These are phyloP conservation scores for Helotiales sp. DNA, from an alignment of 2,329 filamentous ascomycete genomes.

Conservation along the genomic window DNA sequence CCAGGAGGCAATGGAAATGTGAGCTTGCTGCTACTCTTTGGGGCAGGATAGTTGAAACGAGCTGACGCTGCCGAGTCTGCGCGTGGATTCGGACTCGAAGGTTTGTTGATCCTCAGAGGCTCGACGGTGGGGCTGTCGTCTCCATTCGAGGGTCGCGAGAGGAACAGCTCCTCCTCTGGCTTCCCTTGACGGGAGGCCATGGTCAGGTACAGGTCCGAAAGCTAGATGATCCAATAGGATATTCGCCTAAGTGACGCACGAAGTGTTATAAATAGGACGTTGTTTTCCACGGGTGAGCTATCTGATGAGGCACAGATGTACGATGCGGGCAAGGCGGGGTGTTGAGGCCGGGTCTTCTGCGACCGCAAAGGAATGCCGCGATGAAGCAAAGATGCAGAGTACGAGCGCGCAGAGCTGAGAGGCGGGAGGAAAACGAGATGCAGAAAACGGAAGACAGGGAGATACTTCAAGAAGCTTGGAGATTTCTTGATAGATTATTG, in stretches of 20 bases:
- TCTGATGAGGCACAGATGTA: constrained; percentile 30
- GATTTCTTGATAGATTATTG: constrained; percentile 16
- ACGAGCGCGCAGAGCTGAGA: constrained; percentile 18
- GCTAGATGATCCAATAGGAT: constrained; percentile 24
- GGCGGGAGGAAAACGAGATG: constrained; percentile 17
- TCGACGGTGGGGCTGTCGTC: constrained; percentile 76
- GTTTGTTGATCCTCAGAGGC: constrained; percentile 83
- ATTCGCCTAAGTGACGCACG: constrained; percentile 29
- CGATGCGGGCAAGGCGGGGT: constrained; percentile 25
- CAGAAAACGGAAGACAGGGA: constrained; percentile 22
- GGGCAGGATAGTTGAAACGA: constrained; percentile 50
- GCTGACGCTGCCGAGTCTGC: constrained; percentile 34
- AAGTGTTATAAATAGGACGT: constrained; percentile 33
- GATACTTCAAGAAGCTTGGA: constrained; percentile 20
- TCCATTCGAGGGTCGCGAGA: constrained; percentile 49
- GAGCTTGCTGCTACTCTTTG: constrained; percentile 48
- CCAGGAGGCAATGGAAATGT: constrained; percentile 66
- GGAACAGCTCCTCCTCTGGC: constrained; percentile 81
- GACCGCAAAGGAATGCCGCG: constrained; percentile 25
- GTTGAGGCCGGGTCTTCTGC: constrained; percentile 20
- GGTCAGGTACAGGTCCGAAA: constrained; percentile 19
- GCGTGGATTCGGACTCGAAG: constrained; percentile 61
- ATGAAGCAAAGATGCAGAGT: constrained; percentile 12
- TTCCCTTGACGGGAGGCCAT: constrained; percentile 54
- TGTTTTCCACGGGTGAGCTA: constrained; percentile 28